Percentiles rank a stretch among this genome's conserved stretches.
phyloP scores from a whole-genome alignment of 441 rosid species.

The Arabidopsis hybrid region DNA sequence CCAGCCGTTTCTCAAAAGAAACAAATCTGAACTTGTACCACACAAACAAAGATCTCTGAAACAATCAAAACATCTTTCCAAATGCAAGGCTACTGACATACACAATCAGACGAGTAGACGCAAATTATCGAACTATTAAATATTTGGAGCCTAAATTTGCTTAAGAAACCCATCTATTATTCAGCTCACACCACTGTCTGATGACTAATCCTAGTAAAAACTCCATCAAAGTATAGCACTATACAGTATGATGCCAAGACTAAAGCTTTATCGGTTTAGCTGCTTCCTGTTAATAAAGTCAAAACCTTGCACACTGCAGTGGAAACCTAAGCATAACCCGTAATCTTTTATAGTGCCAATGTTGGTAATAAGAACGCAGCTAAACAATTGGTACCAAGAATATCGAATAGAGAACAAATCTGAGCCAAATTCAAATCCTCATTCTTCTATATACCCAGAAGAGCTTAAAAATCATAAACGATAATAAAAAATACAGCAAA shows the following conservation, averaged over 20 bases:
- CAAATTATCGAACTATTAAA: slow-evolving; percentile 3
- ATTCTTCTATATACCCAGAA: background rate
- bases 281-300: background rate
- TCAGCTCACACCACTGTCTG: background rate
- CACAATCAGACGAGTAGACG: background rate
- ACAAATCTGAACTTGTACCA: slow-evolving; percentile 66
- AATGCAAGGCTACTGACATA: background rate
- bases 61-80: background rate
- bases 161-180: too few species aligned
- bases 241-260: background rate
- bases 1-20: slow-evolving; percentile 46
- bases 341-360: background rate
- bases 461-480: background rate
- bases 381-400: background rate
- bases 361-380: background rate
- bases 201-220: slow-evolving; percentile 7
- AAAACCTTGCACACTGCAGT: slow-evolving; percentile 6
- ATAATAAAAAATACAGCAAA: background rate
- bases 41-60: background rate
- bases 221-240: background rate
- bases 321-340: background rate
- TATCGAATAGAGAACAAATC: background rate
- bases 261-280: slow-evolving; percentile 9
- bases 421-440: background rate
- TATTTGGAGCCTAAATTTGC: background rate